A percentile compares a stretch with the other conserved stretches of the same genome.
Evolutionary conservation across 2,329 filamentous ascomycete species (phyloP).

Genomic region (Colletotrichum spaethianum): DNA sequence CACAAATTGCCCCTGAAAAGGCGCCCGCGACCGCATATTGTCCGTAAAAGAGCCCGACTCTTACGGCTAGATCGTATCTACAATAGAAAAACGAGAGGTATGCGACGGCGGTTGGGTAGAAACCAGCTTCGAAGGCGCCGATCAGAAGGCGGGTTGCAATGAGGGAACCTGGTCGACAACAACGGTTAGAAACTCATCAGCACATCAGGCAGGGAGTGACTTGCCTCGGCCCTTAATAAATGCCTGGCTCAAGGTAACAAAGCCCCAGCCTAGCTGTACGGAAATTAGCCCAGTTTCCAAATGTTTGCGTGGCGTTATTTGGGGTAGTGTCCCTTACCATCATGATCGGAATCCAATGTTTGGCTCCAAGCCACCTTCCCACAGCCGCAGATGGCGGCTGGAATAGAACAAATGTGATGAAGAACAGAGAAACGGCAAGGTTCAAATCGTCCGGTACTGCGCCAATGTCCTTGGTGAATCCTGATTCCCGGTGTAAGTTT

Average conservation of each 20-base stretch:
- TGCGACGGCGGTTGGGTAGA: conserved; percentile 71
- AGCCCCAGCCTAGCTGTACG: conserved; percentile 48
- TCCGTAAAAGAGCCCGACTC: conserved; percentile 70
- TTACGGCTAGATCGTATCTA: conserved; percentile 68
- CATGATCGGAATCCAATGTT: conserved; percentile 68
- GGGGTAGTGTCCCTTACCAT: conserved; percentile 65
- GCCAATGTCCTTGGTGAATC: conserved; percentile 69
- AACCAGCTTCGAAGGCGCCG: conserved; percentile 60
- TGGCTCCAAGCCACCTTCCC: conserved; percentile 59
- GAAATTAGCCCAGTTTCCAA: conserved; percentile 59
- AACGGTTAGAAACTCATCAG: neutral
- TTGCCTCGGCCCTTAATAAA: conserved; percentile 48
- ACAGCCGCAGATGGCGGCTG: conserved; percentile 67
- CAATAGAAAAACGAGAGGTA: conserved; percentile 73
- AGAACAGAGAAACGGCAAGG: conserved; percentile 69
- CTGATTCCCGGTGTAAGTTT: conserved; percentile 33
- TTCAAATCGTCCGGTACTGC: conserved; percentile 67
- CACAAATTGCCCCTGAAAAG: conserved; percentile 65
- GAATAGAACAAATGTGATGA: conserved; percentile 70
- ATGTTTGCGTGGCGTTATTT: conserved; percentile 48
- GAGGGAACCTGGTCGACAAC: conserved; percentile 40
- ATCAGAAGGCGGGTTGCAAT: conserved; percentile 45
- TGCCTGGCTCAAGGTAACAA: conserved; percentile 48
- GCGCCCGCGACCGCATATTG: conserved; percentile 70
- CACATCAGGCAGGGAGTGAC: conserved; percentile 12